Evolutionary conservation across 2,329 filamentous ascomycete genomes (phyloP), one percentile per base, ranked within the genome.

Genomic region (Monilinia polystroma): DNA sequence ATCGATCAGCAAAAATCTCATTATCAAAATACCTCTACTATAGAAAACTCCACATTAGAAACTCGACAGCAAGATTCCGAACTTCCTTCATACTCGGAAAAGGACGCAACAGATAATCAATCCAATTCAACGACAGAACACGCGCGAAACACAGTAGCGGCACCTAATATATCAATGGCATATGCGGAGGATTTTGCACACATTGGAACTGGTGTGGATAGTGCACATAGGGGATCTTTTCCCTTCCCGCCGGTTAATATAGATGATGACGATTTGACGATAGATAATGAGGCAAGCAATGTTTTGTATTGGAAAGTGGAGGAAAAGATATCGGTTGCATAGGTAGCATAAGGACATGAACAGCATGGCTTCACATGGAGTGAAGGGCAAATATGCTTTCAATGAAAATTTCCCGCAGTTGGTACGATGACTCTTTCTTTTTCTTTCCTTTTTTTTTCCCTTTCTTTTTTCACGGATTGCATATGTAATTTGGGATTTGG

Each of bases 231-330:
- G 47, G 59, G 66, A 26, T 18, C 47, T 23, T 49, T 51, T 62
- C 5, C 53, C 23, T 66, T 66, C 67, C 64, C 66, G 43, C 66
- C 69, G 16, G 67, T 63, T 62, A 70, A 54, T 67, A 59, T 73
- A 49, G 57, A 60, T 67, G 71, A 74, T 69, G 72, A 72, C 65
- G 71, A 72, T 62, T 74, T 75, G 55, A 75, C 70, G 71, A 74
- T 72, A 69, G 68, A 65, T 58, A 58, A 66, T 47, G 64, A 66
- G 45, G 53, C 43, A 23, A 41, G 35, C 56, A 58, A 52, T 59
- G 63, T 51, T 52, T 65, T 65, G 18, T 59, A 59, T 65, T 59
- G 59, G 43, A 49, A 43, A 11, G 20, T 45, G 63, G 63, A 65
- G 35, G 56, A 66, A 51, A 60, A 66, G 26, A 59, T 67, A 16